A percentile compares a stretch with the other conserved stretches of the same genome.
phyloP scores from a whole-genome alignment of 164 flowering plant genomes.

The Kingdonia uniflora region DNA sequence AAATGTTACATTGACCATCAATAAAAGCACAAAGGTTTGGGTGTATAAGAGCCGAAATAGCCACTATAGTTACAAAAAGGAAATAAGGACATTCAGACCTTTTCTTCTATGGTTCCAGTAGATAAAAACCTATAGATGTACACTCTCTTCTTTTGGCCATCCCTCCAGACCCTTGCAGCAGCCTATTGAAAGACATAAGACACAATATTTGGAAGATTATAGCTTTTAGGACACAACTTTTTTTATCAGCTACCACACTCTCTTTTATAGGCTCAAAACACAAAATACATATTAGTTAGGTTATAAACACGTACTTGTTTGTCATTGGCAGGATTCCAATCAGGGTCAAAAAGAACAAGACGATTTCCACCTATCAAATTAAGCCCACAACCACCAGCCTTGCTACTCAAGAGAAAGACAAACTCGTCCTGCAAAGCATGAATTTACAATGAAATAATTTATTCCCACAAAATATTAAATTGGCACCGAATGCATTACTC shows the following conservation, averaged over 20 bases:
- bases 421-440: conserved; percentile 99
- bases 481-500: too few species aligned
- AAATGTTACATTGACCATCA: conserved; percentile 1
- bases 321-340: conserved; percentile 99
- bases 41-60: background rate
- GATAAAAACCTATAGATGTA: conserved; percentile 88
- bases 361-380: conserved; percentile 97
- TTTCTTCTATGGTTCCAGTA: conserved; percentile 97
- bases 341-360: conserved; percentile 95
- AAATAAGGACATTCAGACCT: conserved; percentile 32
- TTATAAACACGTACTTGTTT: conserved; percentile 55
- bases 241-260: too few species aligned
- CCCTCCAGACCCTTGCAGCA: conserved; percentile 99
- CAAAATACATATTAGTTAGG: background rate
- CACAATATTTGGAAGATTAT: background rate
- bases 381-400: conserved; percentile 99
- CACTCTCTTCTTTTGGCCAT: conserved; percentile 98
- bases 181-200: conserved; percentile 44
- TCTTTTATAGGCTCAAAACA: background rate
- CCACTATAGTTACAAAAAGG: too few species aligned
- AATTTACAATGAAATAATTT: too few species aligned
- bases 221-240: conserved; percentile 3
- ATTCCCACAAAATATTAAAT: too few species aligned
- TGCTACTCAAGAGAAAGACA: conserved; percentile 95
- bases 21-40: too few species aligned